Base-by-base conservation (phyloP, 768 basidiomycete species). In the Hydnomerulius pinastri region DNA sequence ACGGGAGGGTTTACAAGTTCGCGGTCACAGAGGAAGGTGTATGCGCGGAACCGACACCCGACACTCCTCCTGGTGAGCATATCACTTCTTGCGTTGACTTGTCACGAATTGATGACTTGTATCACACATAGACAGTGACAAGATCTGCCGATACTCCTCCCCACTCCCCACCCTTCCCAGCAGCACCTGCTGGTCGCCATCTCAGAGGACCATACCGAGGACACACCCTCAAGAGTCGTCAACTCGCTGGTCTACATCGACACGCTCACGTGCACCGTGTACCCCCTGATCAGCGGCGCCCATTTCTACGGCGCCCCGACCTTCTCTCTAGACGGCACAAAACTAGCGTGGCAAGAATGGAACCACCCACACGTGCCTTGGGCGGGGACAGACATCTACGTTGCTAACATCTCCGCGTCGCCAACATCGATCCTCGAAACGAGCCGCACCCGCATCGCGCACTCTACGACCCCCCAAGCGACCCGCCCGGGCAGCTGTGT, bases 381-480 rank as follows among this genome's bases (percentile, higher is more conserved):
- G 83, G 77, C 83, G 56, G 81, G 80, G 4, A 68, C 73, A 5
- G 71, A 77, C 52, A 68, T 86, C 49, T 70, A 73, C 61, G 62
- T 81, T 36, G 83, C 76, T 0, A 64, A 76, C 9, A 64, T 82
- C 18, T 21, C 12, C 13, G 13, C n/a, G 15, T 24, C 20, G 9
- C 9, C 24, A 20, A 24, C 63, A 75, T 5, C 65, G 75, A 2
- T 66, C 77, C 48, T 62, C 85, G 17, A 57, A 86, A 4, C 73
- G 83, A 4, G 72, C 80, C 4, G 66, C 87, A 24, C 67, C 81
- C 18, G 87, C 88, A 57, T 84, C 87, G 56, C 85, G 87, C 64
- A 84, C 81, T 0, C 60, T 1, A 28, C 21, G 35, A 30, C 18
- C 12, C 24, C 83, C 2, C 84, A 86, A 0, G 61, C 87, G 9